phyloP scores from a whole-genome alignment of 371 early-diverging fungal genomes.

The Mortierella sp. region DNA sequence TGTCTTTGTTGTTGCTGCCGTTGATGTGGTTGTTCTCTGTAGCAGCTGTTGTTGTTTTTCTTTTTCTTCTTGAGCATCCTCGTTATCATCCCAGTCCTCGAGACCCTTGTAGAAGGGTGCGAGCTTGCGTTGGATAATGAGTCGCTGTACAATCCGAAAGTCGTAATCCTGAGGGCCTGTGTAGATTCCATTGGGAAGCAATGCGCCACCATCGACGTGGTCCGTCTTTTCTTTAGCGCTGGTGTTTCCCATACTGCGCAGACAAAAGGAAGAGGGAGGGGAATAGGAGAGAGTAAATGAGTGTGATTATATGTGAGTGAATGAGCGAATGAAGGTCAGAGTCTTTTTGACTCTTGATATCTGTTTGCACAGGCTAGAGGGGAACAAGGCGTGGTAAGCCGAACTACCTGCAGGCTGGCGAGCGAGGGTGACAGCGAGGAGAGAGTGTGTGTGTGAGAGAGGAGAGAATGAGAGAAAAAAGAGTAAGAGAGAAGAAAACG shows the following conservation, averaged over 20 bases:
- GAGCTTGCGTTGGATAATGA: conserved; percentile 80
- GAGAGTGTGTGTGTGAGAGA: background rate
- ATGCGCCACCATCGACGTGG: conserved; percentile 78
- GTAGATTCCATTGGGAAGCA: conserved; percentile 83
- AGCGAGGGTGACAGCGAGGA: background rate
- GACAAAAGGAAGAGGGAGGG: background rate
- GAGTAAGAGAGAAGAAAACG: background rate
- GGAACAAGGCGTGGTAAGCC: too few relatives aligned
- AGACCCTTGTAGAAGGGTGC: conserved; percentile 92
- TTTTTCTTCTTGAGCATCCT: conserved; percentile 52
- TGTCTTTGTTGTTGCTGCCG: conserved; percentile 10
- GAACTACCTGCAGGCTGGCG: too few relatives aligned
- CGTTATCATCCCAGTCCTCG: conserved; percentile 65
- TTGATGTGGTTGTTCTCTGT: conserved; percentile 6
- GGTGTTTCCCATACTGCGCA: conserved; percentile 58
- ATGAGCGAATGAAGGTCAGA: conserved; percentile 1
- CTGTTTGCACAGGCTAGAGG: too few relatives aligned
- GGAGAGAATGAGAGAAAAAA: background rate
- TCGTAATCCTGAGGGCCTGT: conserved; percentile 84
- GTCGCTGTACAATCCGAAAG: conserved; percentile 72
- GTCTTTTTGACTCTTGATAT: too few relatives aligned
- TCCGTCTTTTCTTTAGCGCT: conserved; percentile 62
- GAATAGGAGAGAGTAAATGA: background rate
- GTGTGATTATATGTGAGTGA: conserved; percentile 1
- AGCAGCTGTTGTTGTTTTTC: conserved; percentile 9